Evolutionary conservation across 495 filamentous ascomycete species (phyloP), one percentile per base, ranked within the genome.

Genomic region (Xylaria bambusicola): DNA sequence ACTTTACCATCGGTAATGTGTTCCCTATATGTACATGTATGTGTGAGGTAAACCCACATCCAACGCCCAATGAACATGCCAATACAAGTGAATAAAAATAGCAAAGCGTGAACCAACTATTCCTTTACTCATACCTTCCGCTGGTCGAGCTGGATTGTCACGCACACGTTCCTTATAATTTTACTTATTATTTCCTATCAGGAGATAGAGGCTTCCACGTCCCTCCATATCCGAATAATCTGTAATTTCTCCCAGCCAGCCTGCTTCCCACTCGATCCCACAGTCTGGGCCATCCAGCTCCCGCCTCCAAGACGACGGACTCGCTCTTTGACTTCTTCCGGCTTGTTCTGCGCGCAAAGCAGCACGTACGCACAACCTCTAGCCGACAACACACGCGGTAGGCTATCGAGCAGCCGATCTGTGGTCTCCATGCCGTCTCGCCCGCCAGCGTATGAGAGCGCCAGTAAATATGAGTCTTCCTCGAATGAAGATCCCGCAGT

Each of bases 161-260:
- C n/a, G n/a, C n/a, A n/a, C n/a, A n/a, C n/a, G n/a, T n/a, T n/a
- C n/a, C n/a, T n/a, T n/a, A n/a, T n/a, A n/a, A n/a, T 33, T 29
- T 40, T 55, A 23, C 35, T 31, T 41, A 8, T 21, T 20, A n/a
- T 29, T 38, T 18, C 10, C 2, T 15, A 33, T 33, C 29, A 33
- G 29, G 5, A 24, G n/a, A n/a, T n/a, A n/a, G n/a, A 18, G 18
- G 24, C 48, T 27, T 21, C n/a, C 20, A 15, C 18, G 12, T 65
- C 75, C 66, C 79, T 77, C 87, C 88, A 93, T 63, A 94, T 89
- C 72, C 92, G 84, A 53, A 95, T 71, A 67, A 94, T 86, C 61
- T 88, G 84, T 72, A 95, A 75, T 72, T 85, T 93, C 77, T 98
- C 94, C 93, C 94, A 97, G 0, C 93, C 93, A 31, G 86, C 94